Evolutionary conservation across 2,329 filamentous ascomycete species (phyloP), one percentile per base, ranked within the genome.

Genomic region (Orbilia quercus): DNA sequence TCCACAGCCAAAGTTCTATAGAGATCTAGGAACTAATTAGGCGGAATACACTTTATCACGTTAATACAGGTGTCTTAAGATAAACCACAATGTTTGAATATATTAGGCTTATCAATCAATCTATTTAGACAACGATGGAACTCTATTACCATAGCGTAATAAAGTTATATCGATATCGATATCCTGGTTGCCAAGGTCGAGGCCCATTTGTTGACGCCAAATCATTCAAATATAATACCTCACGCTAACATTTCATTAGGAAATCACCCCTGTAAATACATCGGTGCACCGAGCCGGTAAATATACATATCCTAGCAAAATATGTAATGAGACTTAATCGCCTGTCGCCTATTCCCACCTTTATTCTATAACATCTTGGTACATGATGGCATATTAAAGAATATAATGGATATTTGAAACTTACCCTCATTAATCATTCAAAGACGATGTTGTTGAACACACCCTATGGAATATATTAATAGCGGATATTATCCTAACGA

Each of bases 221-320:
- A n/a, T n/a, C n/a, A n/a, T n/a, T n/a, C n/a, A 31, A 31, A 31
- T 31, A 31, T 31, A 31, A 31, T 31, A 5, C 9, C 28, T 31
- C 28, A 31, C 28, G 28, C 28, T 4, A 45, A n/a, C 7, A 22
- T 20, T 9, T 7, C 5, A n/a, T 20, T 4, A 22, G n/a, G n/a
- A 7, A 45, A 20, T 9, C 36, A 40, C 36, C 36, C 36, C 3
- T 40, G 36, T 51, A 51, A 7, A 28, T n/a, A 50, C 2, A 28
- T 5, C 45, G 45, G 45, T 18, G 28, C 36, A 14, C 20, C 48
- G 28, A 34, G 25, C 48, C 48, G 48, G 48, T 20, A 53, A 53
- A 53, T 53, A 20, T 36, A 31, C 4, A 34, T 7, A 34, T 7
- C 48, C 45, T 16, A 28, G 45, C 28, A 16, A 11, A 20, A 45